Percentiles rank a stretch among this genome's conserved stretches.
Conservation (phyloP, 257 asterid genomes). For the Lycium ferocissimum region DNA sequence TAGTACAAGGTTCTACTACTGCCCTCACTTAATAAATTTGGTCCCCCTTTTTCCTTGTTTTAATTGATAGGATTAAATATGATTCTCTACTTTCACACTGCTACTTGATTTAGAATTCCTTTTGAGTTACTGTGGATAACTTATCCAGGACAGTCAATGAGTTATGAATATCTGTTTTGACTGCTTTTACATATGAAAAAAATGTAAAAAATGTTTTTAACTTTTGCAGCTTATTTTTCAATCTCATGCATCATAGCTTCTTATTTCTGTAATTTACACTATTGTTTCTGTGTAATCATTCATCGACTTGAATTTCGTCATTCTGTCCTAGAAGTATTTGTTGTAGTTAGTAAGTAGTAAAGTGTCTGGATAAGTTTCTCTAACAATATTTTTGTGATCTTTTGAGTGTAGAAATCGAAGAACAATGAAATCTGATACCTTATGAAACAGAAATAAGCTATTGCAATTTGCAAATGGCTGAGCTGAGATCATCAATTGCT, state of each 20-base stretch:
- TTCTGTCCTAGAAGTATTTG: not conserved
- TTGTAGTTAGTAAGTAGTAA: not conserved
- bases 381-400: not conserved
- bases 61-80: not conserved
- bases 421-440: slow-evolving; percentile 60
- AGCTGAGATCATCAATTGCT: not conserved
- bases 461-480: slow-evolving; percentile 19
- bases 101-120: not conserved
- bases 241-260: not conserved
- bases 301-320: not conserved
- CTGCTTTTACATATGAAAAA: not conserved
- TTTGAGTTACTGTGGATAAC: not conserved
- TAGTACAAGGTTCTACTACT: not conserved
- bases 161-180: not conserved
- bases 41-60: not conserved
- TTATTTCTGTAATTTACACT: not conserved
- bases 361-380: not conserved
- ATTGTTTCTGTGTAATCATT: not conserved
- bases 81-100: not conserved
- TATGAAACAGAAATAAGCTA: not conserved
- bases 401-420: slow-evolving; percentile 79
- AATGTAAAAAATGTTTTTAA: not conserved
- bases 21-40: not conserved
- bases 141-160: not conserved
- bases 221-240: not conserved